Conservation (phyloP, 225 moss, liverwort and hornwort species). For the Physcomitrium patens region DNA sequence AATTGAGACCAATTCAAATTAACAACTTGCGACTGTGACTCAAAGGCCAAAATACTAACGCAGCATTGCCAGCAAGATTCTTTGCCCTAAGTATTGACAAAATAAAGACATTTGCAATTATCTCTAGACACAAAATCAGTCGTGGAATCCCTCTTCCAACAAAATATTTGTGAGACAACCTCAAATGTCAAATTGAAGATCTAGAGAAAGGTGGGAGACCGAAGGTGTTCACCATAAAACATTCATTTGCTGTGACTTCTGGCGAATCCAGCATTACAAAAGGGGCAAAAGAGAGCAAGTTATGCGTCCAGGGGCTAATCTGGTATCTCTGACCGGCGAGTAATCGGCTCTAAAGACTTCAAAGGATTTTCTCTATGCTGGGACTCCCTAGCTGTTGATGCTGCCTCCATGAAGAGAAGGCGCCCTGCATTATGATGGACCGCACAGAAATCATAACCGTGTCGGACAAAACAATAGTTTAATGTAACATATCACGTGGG, state of each 20-base stretch:
- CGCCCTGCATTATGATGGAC: conserved; percentile 49
- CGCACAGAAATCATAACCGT: conserved; percentile 18
- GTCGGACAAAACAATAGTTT: conserved; percentile 9
- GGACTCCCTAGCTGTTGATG: conserved; percentile 26
- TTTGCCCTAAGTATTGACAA: background rate
- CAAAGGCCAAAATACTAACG: background rate
- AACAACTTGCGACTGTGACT: background rate
- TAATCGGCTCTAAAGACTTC: conserved; percentile 46
- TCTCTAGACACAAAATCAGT: conserved; percentile 28
- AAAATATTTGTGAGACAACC: conserved; percentile 3
- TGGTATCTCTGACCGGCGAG: conserved; percentile 28
- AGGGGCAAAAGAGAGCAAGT: conserved; percentile 9
- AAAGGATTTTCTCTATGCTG: conserved; percentile 42
- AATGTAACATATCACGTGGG: background rate
- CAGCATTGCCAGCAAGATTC: conserved; percentile 22
- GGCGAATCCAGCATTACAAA: conserved; percentile 12
- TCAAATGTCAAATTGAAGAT: conserved; percentile 22
- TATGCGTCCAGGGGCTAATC: conserved; percentile 39
- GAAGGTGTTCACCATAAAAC: conserved; percentile 12
- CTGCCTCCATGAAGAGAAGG: conserved; percentile 72
- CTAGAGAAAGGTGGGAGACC: conserved; percentile 7
- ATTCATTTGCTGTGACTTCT: conserved; percentile 19
- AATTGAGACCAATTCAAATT: background rate
- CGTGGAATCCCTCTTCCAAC: conserved; percentile 17
- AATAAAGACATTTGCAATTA: conserved; percentile 9